phyloP scores from a whole-genome alignment of 345 rosid genomes.

The Conringia planisiliqua region DNA sequence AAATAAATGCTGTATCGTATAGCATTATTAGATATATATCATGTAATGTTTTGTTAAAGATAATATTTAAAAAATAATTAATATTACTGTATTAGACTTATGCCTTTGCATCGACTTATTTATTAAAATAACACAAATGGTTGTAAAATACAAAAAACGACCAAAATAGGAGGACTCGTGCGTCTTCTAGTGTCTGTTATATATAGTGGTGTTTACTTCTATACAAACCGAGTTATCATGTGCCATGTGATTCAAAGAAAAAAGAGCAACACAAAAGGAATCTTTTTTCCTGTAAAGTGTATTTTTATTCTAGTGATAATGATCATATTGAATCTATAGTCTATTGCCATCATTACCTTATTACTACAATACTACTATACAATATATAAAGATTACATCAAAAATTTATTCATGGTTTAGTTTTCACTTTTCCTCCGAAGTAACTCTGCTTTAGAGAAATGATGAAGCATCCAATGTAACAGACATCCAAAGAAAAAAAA shows the following conservation, averaged over 20 bases:
- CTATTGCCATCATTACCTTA: conserved; percentile 12
- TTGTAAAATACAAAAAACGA: conserved; percentile 9
- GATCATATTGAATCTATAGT: not conserved
- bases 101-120: not conserved
- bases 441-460: not conserved
- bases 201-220: not conserved
- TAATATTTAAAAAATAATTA: not conserved
- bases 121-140: not conserved
- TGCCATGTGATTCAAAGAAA: conserved; percentile 27
- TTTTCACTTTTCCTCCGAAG: conserved; percentile 6
- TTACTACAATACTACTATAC: not conserved
- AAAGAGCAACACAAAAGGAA: conserved; percentile 10
- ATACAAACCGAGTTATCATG: conserved; percentile 17
- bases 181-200: conserved; percentile 9
- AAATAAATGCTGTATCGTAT: not conserved
- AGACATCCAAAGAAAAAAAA: not conserved
- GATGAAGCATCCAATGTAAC: conserved; percentile 12
- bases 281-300: conserved; percentile 14
- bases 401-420: not conserved
- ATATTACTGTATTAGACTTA: not conserved
- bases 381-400: not conserved
- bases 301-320: not conserved
- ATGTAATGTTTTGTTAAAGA: not conserved
- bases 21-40: not conserved
- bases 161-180: conserved; percentile 8